Evolutionary conservation across 192 early-diverging fungal species (phyloP).

Genomic region (Entomortierella parvispora): DNA sequence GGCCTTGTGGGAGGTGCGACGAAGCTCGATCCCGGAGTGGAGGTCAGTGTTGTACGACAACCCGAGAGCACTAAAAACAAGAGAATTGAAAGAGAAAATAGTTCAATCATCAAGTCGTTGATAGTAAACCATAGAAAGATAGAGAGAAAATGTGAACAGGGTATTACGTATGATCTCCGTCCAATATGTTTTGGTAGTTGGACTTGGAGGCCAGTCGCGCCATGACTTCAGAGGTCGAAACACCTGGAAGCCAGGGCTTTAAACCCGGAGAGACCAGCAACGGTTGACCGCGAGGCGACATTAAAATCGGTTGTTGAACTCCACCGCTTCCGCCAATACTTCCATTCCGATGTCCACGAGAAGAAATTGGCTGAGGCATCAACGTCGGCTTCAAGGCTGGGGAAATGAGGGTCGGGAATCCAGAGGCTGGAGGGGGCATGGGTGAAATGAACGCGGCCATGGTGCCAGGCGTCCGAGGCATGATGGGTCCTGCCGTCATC

Average conservation of each 20-base stretch:
- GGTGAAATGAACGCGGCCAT: slow-evolving; percentile 13
- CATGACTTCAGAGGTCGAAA: slow-evolving; percentile 46
- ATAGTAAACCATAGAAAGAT: neutral
- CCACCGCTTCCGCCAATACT: slow-evolving; percentile 23
- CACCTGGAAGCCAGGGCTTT: slow-evolving; percentile 54
- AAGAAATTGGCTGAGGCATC: slow-evolving; percentile 23
- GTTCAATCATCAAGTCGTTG: no score
- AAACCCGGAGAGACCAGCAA: slow-evolving; percentile 58
- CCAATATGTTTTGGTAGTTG: slow-evolving; percentile 89
- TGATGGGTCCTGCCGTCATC: slow-evolving; percentile 13
- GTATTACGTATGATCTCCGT: slow-evolving; percentile 84
- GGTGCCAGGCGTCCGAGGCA: slow-evolving; percentile 27
- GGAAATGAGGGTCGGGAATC: slow-evolving; percentile 22
- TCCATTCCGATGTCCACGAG: slow-evolving; percentile 22
- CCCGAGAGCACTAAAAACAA: slow-evolving; percentile 71
- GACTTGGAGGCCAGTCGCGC: slow-evolving; percentile 61
- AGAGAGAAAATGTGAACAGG: neutral
- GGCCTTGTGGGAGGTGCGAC: slow-evolving; percentile 92
- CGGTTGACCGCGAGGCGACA: slow-evolving; percentile 35
- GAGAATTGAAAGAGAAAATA: no score
- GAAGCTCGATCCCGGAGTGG: slow-evolving; percentile 79
- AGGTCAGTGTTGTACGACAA: slow-evolving; percentile 80
- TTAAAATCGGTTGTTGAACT: slow-evolving; percentile 15
- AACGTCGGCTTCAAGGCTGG: slow-evolving; percentile 40
- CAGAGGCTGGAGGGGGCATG: slow-evolving; percentile 14